Evolutionary conservation across 441 rosid species (phyloP).

Genomic region (Theobroma grandiflorum): DNA sequence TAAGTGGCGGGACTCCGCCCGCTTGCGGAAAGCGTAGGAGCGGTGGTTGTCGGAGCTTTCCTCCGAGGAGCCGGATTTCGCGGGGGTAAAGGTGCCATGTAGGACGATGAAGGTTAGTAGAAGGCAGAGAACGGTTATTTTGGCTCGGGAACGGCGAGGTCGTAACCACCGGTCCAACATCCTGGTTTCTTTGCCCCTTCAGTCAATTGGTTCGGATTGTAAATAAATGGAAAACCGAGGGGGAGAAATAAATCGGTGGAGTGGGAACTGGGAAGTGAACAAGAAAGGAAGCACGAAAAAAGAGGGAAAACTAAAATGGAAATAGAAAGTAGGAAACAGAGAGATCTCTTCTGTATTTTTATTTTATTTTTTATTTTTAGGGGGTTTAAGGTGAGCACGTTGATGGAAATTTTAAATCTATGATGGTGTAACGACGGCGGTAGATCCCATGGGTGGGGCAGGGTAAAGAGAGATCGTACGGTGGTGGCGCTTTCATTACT

Average conservation of each 20-base stretch:
- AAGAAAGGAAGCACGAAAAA: background rate
- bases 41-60: conserved; percentile 61
- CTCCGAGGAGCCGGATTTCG: conserved; percentile 82
- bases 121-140: conserved; percentile 72
- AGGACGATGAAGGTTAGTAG: conserved; percentile 78
- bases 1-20: conserved; percentile 77
- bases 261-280: background rate
- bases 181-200: conserved; percentile 11
- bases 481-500: background rate
- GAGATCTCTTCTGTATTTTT: background rate
- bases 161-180: conserved; percentile 53
- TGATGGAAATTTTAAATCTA: background rate
- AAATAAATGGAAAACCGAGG: background rate
- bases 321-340: background rate
- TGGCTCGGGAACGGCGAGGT: conserved; percentile 60
- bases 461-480: background rate
- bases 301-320: background rate
- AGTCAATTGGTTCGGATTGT: background rate
- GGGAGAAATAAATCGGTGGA: background rate
- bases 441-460: conserved; percentile 1
- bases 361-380: background rate
- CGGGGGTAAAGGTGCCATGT: conserved; percentile 89
- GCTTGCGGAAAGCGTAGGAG: conserved; percentile 61
- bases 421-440: background rate
- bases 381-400: background rate